Evolutionary conservation across 805 yeast species (phyloP).

Genomic region (Ascoidea rubescens): DNA sequence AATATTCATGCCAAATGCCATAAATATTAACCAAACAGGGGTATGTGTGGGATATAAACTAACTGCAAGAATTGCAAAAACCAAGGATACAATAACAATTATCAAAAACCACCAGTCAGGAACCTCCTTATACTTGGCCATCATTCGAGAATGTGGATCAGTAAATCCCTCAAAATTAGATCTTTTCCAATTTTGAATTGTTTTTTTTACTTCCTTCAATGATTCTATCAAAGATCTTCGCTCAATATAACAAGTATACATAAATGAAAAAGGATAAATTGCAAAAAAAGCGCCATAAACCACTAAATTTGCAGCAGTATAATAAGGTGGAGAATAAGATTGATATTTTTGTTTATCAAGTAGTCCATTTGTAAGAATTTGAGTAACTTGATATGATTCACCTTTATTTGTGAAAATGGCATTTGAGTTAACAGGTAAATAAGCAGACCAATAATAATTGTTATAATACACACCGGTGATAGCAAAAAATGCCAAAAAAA

Average conservation of each 20-base stretch:
- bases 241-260: slow-evolving; percentile 33
- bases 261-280: slow-evolving; percentile 39
- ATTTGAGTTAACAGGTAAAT: slow-evolving; percentile 33
- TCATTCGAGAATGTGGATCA: slow-evolving; percentile 46
- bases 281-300: slow-evolving; percentile 44
- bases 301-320: slow-evolving; percentile 47
- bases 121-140: slow-evolving; percentile 43
- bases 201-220: slow-evolving; percentile 21
- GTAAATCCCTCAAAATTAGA: slow-evolving; percentile 17
- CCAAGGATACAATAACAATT: slow-evolving; percentile 27
- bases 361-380: slow-evolving; percentile 28
- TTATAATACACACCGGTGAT: slow-evolving; percentile 25
- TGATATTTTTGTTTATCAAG: slow-evolving; percentile 35
- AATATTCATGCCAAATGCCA: slow-evolving; percentile 34
- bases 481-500: slow-evolving; percentile 18
- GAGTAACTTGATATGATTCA: slow-evolving; percentile 28
- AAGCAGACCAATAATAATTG: slow-evolving; percentile 25
- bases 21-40: slow-evolving; percentile 48
- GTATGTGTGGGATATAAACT: slow-evolving; percentile 32
- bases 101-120: slow-evolving; percentile 43
- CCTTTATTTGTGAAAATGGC: slow-evolving; percentile 39
- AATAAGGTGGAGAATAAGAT: slow-evolving; percentile 52
- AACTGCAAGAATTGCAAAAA: slow-evolving; percentile 33
- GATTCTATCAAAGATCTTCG: slow-evolving; percentile 27
- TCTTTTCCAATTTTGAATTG: slow-evolving; percentile 13